phyloP scores from a whole-genome alignment of 345 rosid species.

The Mangifera indica region DNA sequence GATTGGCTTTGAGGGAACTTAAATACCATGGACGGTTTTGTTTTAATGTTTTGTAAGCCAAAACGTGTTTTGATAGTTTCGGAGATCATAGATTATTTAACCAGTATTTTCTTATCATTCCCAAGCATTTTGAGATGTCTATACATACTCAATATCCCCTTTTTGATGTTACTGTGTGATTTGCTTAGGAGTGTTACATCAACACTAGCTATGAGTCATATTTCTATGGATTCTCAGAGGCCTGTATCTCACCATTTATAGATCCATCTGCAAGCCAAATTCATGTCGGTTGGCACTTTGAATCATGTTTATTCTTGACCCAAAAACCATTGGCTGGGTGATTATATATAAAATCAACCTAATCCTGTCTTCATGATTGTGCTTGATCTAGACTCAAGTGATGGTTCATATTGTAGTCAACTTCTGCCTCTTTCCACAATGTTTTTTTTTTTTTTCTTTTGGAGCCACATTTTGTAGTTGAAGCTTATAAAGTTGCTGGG shows the following conservation, averaged over 20 bases:
- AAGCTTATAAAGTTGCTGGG: neutral
- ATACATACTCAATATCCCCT: too few relatives aligned
- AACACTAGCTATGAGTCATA: neutral
- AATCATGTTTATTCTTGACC: neutral
- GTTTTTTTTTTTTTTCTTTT: neutral
- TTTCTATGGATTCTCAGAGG: neutral
- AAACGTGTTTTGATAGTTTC: too few relatives aligned
- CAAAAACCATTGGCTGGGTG: neutral
- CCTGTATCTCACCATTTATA: neutral
- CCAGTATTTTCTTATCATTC: too few relatives aligned
- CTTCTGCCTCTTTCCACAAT: neutral
- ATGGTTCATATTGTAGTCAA: neutral
- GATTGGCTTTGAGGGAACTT: too few relatives aligned
- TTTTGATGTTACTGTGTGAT: too few relatives aligned
- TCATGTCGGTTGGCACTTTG: neutral
- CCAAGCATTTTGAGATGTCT: too few relatives aligned
- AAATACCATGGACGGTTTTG: too few relatives aligned
- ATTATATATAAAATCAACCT: neutral
- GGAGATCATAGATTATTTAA: too few relatives aligned
- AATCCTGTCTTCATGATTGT: neutral
- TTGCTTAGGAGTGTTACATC: too few relatives aligned
- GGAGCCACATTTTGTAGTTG: too few relatives aligned
- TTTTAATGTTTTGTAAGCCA: too few relatives aligned
- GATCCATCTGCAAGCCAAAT: neutral
- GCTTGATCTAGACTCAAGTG: neutral